A percentile compares a stretch with the other conserved stretches of the same genome.
phyloP scores from a whole-genome alignment of 352 stramenopile species.

The Albugo laibachii region DNA sequence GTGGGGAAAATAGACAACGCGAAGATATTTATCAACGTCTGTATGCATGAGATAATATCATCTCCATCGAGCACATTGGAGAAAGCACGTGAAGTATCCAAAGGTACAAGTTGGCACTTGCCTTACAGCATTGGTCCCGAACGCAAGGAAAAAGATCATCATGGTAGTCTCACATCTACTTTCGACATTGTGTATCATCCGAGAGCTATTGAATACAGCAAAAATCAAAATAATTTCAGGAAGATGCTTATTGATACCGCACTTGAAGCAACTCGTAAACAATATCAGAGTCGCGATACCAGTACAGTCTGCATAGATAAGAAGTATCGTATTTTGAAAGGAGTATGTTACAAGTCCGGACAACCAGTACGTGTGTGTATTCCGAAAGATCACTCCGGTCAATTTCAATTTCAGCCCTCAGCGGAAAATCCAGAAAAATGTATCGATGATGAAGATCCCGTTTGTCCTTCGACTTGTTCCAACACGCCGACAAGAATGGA shows the following conservation, averaged over 20 bases:
- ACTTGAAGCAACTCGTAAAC: slow-evolving; percentile 42
- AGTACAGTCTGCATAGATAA: slow-evolving; percentile 14
- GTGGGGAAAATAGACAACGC: not conserved
- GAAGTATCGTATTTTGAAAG: slow-evolving; percentile 71
- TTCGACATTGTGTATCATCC: slow-evolving; percentile 89
- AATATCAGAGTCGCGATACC: slow-evolving; percentile 27
- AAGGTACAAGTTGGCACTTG: slow-evolving; percentile 67
- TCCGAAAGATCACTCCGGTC: slow-evolving; percentile 4
- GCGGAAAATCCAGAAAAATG: not conserved
- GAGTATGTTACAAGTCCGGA: slow-evolving; percentile 72
- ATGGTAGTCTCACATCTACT: slow-evolving; percentile 32
- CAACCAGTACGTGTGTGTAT: slow-evolving; percentile 59
- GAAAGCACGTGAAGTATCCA: slow-evolving; percentile 5
- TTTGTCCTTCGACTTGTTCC: too few relatives aligned
- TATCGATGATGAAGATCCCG: not conserved
- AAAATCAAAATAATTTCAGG: slow-evolving; percentile 30
- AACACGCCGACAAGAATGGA: not conserved
- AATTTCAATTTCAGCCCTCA: not conserved
- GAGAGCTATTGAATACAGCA: slow-evolving; percentile 47
- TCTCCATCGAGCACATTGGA: slow-evolving; percentile 36
- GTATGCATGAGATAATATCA: slow-evolving; percentile 66
- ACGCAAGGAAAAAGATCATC: slow-evolving; percentile 79
- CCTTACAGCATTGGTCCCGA: slow-evolving; percentile 82
- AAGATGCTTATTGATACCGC: slow-evolving; percentile 77
- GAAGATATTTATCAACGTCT: slow-evolving; percentile 91